Percentiles rank a stretch among this genome's conserved stretches.
phyloP scores from a whole-genome alignment of 192 early-diverging fungal species.

The Diversispora epigaea region DNA sequence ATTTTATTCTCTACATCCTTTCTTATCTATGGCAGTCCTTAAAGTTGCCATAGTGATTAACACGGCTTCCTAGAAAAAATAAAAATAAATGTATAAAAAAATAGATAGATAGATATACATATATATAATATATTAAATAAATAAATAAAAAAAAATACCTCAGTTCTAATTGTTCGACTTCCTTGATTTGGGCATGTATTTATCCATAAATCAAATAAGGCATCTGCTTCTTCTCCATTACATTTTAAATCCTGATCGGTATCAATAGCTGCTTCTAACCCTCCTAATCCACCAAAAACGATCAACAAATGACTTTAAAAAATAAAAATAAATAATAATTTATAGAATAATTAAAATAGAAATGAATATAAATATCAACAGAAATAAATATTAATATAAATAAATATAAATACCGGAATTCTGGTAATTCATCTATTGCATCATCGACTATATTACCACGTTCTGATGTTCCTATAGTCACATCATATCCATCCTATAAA shows the following conservation, averaged over 20 bases:
- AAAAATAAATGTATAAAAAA: not conserved
- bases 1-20: slow-evolving; percentile 2
- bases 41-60: slow-evolving; percentile 50
- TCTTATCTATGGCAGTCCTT: slow-evolving; percentile 9
- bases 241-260: slow-evolving; percentile 57
- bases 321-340: slow-evolving; percentile 5
- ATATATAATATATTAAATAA: not conserved
- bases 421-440: slow-evolving; percentile 16
- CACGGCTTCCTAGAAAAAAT: slow-evolving; percentile 41
- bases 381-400: no score
- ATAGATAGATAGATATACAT: not conserved
- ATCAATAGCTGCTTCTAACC: slow-evolving; percentile 64
- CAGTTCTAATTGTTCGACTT: slow-evolving; percentile 61
- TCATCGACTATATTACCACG: slow-evolving; percentile 37
- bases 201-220: slow-evolving; percentile 64
- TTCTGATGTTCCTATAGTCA: slow-evolving; percentile 62
- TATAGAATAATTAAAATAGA: not conserved
- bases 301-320: slow-evolving; percentile 57
- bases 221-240: slow-evolving; percentile 53
- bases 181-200: slow-evolving; percentile 59
- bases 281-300: slow-evolving; percentile 69
- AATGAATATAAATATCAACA: not conserved
- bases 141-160: slow-evolving; percentile 33
- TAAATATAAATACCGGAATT: slow-evolving; percentile 31
- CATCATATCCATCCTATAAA: slow-evolving; percentile 61